Evolutionary conservation across 2,329 filamentous ascomycete genomes (phyloP).

Genomic region (Emmonsiellopsis sp.): DNA sequence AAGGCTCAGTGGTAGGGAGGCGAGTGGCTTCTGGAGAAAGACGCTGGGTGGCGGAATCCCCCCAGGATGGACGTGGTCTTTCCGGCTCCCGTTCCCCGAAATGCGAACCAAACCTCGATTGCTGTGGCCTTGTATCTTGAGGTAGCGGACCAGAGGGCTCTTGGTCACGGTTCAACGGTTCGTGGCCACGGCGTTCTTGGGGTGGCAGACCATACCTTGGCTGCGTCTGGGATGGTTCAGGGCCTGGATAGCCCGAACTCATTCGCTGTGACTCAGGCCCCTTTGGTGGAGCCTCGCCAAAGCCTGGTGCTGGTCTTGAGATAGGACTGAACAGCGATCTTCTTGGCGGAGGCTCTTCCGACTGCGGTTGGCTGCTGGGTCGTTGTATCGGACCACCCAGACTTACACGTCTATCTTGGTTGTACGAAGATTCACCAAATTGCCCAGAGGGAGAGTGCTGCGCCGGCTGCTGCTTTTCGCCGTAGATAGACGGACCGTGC

Average conservation of each 20-base stretch:
- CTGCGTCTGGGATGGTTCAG: slow-evolving; percentile 21
- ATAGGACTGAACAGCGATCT: slow-evolving; percentile 28
- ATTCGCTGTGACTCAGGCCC: slow-evolving; percentile 15
- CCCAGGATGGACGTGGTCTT: slow-evolving; percentile 21
- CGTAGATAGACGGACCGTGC: slow-evolving; percentile 23
- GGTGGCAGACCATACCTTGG: slow-evolving; percentile 25
- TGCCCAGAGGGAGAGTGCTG: slow-evolving; percentile 27
- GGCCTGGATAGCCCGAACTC: slow-evolving; percentile 21
- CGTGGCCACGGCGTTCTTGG: slow-evolving; percentile 27
- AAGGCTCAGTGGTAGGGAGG: slow-evolving; percentile 21
- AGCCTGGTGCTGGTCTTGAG: slow-evolving; percentile 19
- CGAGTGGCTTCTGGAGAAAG: slow-evolving; percentile 31
- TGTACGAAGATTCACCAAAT: slow-evolving; percentile 25
- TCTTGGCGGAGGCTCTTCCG: slow-evolving; percentile 25
- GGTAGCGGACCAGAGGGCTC: slow-evolving; percentile 17
- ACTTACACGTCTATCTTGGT: slow-evolving; percentile 33
- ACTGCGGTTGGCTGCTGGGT: slow-evolving; percentile 33
- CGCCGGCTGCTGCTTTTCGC: slow-evolving; percentile 24
- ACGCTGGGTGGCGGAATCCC: slow-evolving; percentile 32
- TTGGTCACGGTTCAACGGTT: slow-evolving; percentile 26
- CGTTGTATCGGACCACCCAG: slow-evolving; percentile 35
- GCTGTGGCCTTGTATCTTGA: slow-evolving; percentile 24
- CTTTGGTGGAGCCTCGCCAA: slow-evolving; percentile 18
- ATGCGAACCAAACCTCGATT: slow-evolving; percentile 19
- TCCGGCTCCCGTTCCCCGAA: slow-evolving; percentile 27